Base-by-base conservation (phyloP, 208 protist species). In the Vickermania ingenoplastis region DNA sequence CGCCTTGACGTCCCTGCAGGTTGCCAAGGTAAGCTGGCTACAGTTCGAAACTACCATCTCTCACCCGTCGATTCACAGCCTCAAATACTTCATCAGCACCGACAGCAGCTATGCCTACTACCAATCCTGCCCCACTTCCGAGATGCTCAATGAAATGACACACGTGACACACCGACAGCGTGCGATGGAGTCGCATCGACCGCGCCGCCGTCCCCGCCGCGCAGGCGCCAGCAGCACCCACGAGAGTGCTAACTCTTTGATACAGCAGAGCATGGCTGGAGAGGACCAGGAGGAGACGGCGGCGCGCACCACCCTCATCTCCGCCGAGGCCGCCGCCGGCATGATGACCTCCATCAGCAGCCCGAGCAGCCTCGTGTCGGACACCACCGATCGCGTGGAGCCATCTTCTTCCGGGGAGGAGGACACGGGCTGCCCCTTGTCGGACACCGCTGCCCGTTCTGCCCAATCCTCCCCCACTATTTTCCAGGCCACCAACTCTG, bases 41-140 rank as follows among this genome's bases (percentile, higher is more conserved):
- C 73, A 90, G 41, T 77, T 90, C 41, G 77, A 90, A 58, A 72
- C 70, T 1, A 79, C 86, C 61, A 80, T 80, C 52, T 63, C 26
- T 4, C 62, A 66, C 26, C 7, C 45, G 30, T 58, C 67, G 3
- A 49, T 84, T 7, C 71, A 90, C 49, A 62, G 64, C 7, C 57
- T 85, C 58, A 84, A 85, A 64, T 69, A 65, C 49, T 68, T 51
- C 66, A 68, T 89, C 41, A 56, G 72, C 28, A 11, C 69, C n/a
- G 60, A 69, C 63, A 63, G 67, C 23, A 61, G 53, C 50, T 89
- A 89, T 77, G 57, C 59, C 57, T 83, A 73, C 67, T 77, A 81
- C 22, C 61, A 81, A 48, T 48, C 26, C 17, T 63, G 69, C 14
- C 67, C 77, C 30, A 72, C 75, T 13, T 69, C 79, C 65, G 65